A percentile compares a stretch with the other conserved stretches of the same genome.
Conservation (phyloP, 257 asterid genomes). For the Solanum acaule region DNA sequence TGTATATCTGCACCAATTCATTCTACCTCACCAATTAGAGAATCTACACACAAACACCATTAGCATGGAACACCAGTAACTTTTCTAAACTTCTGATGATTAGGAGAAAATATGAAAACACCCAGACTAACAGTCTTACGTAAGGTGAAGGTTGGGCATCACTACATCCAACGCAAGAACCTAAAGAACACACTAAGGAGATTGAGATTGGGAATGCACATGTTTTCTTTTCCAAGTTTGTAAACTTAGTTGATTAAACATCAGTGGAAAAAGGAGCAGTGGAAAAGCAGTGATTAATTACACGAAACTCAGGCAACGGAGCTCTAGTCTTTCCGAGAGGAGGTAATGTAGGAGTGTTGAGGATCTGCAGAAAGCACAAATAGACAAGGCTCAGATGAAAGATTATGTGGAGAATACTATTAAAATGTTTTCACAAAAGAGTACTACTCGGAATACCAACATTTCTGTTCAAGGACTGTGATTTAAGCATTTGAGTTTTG, state of each 20-base stretch:
- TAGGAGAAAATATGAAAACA: background rate
- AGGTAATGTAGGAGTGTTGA: constrained; percentile 23
- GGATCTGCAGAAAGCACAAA: constrained; percentile 18
- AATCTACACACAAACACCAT: background rate
- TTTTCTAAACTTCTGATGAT: background rate
- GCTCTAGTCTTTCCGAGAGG: constrained; percentile 34
- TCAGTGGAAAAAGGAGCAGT: background rate
- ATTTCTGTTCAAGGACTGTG: constrained; percentile 44
- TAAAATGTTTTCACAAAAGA: background rate
- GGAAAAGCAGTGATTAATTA: constrained; percentile 11
- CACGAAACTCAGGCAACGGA: constrained; percentile 40
- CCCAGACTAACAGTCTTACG: constrained; percentile 12
- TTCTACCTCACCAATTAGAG: background rate
- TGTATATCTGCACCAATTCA: background rate
- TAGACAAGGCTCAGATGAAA: background rate
- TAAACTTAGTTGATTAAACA: background rate
- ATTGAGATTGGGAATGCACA: background rate
- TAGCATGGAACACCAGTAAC: background rate
- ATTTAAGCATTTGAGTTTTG: constrained; percentile 20
- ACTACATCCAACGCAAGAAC: constrained; percentile 43
- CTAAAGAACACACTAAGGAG: constrained; percentile 17
- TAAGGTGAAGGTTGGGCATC: constrained; percentile 47
- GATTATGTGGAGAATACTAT: background rate
- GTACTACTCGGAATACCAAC: constrained; percentile 29
- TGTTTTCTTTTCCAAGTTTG: background rate